phyloP scores from a whole-genome alignment of 805 yeast species.

The Diddensiella caesifluorescens region DNA sequence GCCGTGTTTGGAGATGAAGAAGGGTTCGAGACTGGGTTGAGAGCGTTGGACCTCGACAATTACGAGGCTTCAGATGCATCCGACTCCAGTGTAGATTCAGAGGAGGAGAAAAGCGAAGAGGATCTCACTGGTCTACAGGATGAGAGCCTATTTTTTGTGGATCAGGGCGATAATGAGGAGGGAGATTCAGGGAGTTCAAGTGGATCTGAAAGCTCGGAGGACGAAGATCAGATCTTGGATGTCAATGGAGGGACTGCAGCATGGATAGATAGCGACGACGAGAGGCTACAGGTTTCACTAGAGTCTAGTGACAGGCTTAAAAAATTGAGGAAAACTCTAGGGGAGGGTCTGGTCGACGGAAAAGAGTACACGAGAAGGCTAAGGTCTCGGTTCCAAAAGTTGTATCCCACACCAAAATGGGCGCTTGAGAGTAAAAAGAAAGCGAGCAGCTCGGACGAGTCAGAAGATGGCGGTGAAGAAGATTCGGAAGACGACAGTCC shows the following conservation, averaged over 20 bases:
- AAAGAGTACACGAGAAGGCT: conserved; percentile 56
- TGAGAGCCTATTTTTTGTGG: conserved; percentile 51
- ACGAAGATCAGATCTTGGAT: conserved; percentile 32
- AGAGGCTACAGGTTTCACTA: conserved; percentile 57
- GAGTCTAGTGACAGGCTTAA: conserved; percentile 52
- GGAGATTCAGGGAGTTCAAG: conserved; percentile 36
- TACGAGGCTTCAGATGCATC: too few species aligned
- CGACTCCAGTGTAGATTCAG: conserved; percentile 37
- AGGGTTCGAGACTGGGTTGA: conserved; percentile 63
- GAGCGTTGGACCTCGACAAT: conserved; percentile 50
- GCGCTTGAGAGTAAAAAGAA: conserved; percentile 38
- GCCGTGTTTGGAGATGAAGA: conserved; percentile 85
- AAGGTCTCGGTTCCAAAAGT: conserved; percentile 61
- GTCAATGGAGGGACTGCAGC: conserved; percentile 41
- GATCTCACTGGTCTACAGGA: conserved; percentile 37
- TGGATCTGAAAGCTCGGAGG: conserved; percentile 29
- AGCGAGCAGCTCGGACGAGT: conserved; percentile 27
- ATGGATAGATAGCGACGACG: conserved; percentile 94
- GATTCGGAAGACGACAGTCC: conserved; percentile 31
- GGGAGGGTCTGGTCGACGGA: conserved; percentile 53
- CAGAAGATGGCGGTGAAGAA: conserved; percentile 29
- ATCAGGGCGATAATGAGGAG: conserved; percentile 38
- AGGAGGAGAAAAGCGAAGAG: conserved; percentile 33
- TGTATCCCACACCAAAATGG: conserved; percentile 88
- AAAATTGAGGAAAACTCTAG: conserved; percentile 61